phyloP scores from a whole-genome alignment of 2,329 filamentous ascomycete genomes.

The Ascochyta koolunga region DNA sequence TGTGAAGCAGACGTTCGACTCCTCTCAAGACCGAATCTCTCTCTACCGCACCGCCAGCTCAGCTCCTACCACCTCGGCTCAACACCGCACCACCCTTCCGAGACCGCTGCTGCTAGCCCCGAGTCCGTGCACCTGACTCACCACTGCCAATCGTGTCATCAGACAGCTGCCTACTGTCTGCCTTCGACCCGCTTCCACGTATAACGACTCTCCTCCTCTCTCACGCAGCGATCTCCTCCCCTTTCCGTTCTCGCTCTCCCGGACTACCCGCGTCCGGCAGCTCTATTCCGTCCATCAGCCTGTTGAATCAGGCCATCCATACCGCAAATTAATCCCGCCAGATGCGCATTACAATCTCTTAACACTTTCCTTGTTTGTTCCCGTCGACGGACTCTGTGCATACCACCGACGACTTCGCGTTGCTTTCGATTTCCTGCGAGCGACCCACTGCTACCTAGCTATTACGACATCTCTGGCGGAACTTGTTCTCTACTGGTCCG shows the following conservation, averaged over 20 bases:
- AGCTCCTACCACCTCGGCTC: slow-evolving; percentile 21
- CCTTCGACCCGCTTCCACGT: slow-evolving; percentile 42
- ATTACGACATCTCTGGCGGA: slow-evolving; percentile 36
- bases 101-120: slow-evolving; percentile 18
- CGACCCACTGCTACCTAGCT: slow-evolving; percentile 34
- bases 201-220: slow-evolving; percentile 47
- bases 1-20: slow-evolving; percentile 34
- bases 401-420: slow-evolving; percentile 47
- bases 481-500: slow-evolving; percentile 5
- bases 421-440: slow-evolving; percentile 35
- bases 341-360: slow-evolving; percentile 55
- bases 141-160: slow-evolving; percentile 34
- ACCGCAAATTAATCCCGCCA: slow-evolving; percentile 48
- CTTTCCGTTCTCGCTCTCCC: slow-evolving; percentile 29
- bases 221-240: slow-evolving; percentile 44
- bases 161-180: slow-evolving; percentile 35
- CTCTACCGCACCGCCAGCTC: slow-evolving; percentile 23
- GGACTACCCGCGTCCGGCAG: slow-evolving; percentile 37
- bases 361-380: slow-evolving; percentile 50
- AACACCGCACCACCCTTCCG: slow-evolving; percentile 27
- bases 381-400: slow-evolving; percentile 48
- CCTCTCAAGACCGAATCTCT: slow-evolving; percentile 25
- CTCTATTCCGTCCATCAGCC: slow-evolving; percentile 36
- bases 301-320: slow-evolving; percentile 49
- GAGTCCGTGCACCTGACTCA: slow-evolving; percentile 49